These are phyloP conservation scores for Posidonia oceanica DNA, from an alignment of 116 monocot genomes.

Conservation along the genomic window DNA sequence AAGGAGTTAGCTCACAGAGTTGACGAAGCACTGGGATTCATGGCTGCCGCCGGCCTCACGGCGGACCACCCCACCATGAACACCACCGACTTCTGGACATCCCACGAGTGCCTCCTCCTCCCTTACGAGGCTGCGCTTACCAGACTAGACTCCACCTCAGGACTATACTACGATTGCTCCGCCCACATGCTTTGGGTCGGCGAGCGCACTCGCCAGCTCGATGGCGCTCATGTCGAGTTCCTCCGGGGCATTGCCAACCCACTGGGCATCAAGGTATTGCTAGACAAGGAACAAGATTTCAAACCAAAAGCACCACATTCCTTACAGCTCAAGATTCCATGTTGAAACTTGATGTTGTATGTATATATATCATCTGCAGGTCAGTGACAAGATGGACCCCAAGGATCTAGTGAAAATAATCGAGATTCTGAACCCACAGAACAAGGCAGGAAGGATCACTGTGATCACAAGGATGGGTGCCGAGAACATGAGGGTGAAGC, in stretches of 20 bases:
- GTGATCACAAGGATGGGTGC: conserved; percentile 85
- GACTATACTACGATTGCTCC: conserved; percentile 76
- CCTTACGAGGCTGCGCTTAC: conserved; percentile 84
- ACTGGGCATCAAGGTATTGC: conserved; percentile 70
- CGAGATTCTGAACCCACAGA: conserved; percentile 73
- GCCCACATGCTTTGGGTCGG: conserved; percentile 98
- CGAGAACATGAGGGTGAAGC: conserved; percentile 83
- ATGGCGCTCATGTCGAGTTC: conserved; percentile 87
- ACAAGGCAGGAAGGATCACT: conserved; percentile 83
- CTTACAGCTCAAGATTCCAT: background rate
- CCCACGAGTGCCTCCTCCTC: conserved; percentile 84
- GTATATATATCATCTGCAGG: conserved; percentile 17
- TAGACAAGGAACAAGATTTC: background rate
- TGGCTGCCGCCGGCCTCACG: conserved; percentile 70
- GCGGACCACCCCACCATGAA: conserved; percentile 75
- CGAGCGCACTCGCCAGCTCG: conserved; percentile 90
- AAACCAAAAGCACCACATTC: too few species aligned
- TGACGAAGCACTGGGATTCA: conserved; percentile 86
- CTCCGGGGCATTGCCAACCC: conserved; percentile 89
- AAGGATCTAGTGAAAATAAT: conserved; percentile 72
- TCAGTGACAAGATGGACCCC: conserved; percentile 89
- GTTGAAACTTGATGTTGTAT: background rate
- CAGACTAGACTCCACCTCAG: conserved; percentile 76
- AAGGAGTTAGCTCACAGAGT: conserved; percentile 70
- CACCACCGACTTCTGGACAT: conserved; percentile 84